Percentiles rank a stretch among this genome's conserved stretches.
phyloP scores from a whole-genome alignment of 805 yeast species.

The Saccharomyces eubayanus region DNA sequence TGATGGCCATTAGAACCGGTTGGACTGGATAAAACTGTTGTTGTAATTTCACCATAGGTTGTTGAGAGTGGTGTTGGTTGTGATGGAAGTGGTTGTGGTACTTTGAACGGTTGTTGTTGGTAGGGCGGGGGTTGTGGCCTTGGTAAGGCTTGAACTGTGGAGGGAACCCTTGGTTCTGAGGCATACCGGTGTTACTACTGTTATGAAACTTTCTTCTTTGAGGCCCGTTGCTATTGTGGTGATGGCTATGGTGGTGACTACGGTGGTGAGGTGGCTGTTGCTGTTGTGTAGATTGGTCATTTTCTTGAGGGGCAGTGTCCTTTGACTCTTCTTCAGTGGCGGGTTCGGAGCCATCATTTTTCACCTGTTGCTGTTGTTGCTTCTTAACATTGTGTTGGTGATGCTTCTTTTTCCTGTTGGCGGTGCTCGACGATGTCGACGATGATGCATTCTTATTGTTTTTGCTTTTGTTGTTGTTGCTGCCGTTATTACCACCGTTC shows the following conservation, averaged over 20 bases:
- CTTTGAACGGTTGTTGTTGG: conserved; percentile 8
- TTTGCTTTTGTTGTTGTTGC: conserved; percentile 7
- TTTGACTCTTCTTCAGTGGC: conserved; percentile 3
- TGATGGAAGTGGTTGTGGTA: conserved; percentile 4
- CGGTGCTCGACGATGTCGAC: not conserved
- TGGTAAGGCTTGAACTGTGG: conserved; percentile 9
- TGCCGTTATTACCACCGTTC: conserved; percentile 9
- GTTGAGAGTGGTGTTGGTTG: conserved; percentile 14
- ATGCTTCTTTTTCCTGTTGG: conserved; percentile 12
- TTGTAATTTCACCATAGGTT: conserved; percentile 20
- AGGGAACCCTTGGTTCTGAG: not conserved
- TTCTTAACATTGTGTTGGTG: conserved; percentile 3
- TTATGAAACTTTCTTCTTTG: conserved; percentile 21
- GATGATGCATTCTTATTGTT: conserved; percentile 4
- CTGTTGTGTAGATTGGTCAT: not conserved
- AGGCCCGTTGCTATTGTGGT: conserved; percentile 2
- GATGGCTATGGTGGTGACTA: conserved; percentile 2
- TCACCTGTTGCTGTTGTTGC: conserved; percentile 6
- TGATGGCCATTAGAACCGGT: conserved; percentile 24
- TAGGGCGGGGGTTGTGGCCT: conserved; percentile 11
- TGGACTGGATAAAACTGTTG: conserved; percentile 12
- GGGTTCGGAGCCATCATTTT: conserved; percentile 4
- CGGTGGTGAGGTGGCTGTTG: conserved; percentile 5
- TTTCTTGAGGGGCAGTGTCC: conserved; percentile 3
- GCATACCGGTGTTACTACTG: conserved; percentile 5